Base-by-base conservation (phyloP, 495 filamentous ascomycete genomes). In the Eremomyces bilateralis region DNA sequence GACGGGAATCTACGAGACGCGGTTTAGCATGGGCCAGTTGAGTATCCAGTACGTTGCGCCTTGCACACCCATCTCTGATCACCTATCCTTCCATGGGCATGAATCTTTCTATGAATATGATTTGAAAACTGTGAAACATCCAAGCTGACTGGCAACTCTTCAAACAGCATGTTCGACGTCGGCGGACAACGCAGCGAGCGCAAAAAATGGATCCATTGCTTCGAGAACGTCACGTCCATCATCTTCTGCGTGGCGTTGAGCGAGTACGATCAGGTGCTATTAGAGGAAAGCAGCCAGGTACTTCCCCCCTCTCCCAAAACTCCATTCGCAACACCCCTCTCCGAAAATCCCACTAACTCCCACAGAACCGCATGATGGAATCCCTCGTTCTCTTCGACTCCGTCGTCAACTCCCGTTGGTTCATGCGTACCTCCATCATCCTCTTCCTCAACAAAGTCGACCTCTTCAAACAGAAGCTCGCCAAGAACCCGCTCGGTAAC, bases 121-220 rank as follows among this genome's bases (percentile, higher is more conserved):
- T n/a, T n/a, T n/a, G n/a, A n/a, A n/a, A n/a, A n/a, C n/a, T n/a
- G n/a, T n/a, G n/a, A n/a, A n/a, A n/a, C n/a, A 25, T 28, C 19
- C 15, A 12, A 17, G 33, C 4, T 16, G 12, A 32, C 8, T 18
- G 27, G 33, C 41, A 37, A 44, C 41, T 32, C 21, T 35, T 46
- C 27, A 46, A 33, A 40, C 42, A 93, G 83, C 63, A 97, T 97
- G 88, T 97, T 97, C 51, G 88, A 97, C 53, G 88, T 97, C 15
- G 88, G 88, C 38, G 88, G 88, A 21, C 88, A 97, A 59, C 63
- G 88, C 44, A 93, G 83, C 53, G 88, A 97, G 53, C 71, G 88
- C 35, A 97, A 97, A 59, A 97, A 97, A 58, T 97, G 88, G 88
- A 97, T 97, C 47, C 88, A 97, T 58, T 97, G 88, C 61, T 97